Evolutionary conservation across 495 filamentous ascomycete genomes (phyloP).

Genomic region (Podospora comata): DNA sequence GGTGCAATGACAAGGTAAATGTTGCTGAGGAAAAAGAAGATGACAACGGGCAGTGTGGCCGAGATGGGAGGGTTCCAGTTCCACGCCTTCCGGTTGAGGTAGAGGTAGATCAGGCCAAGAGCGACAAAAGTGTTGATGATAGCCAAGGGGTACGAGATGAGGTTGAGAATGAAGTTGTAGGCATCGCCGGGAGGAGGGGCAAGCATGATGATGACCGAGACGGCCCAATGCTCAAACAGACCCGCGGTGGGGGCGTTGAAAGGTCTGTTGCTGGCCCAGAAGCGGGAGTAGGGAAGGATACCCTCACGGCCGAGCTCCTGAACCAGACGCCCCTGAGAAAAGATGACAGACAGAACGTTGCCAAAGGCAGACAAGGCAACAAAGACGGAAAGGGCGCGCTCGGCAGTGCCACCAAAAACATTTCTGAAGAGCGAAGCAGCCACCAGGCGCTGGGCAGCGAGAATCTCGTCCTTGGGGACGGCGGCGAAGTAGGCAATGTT

Average conservation of each 20-base stretch:
- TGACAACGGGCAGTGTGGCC: conserved; percentile 41
- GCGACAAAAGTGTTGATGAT: conserved; percentile 60
- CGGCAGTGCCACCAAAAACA: conserved; percentile 57
- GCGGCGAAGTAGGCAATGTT: conserved; percentile 74
- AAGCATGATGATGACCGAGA: conserved; percentile 59
- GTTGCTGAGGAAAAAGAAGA: conserved; percentile 50
- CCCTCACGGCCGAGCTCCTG: conserved; percentile 66
- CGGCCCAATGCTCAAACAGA: conserved; percentile 59
- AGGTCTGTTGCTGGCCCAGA: conserved; percentile 65
- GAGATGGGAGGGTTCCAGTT: conserved; percentile 45
- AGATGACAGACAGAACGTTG: conserved; percentile 67
- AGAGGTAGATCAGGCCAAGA: conserved; percentile 54
- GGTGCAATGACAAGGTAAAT: conserved; percentile 47
- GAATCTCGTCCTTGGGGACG: conserved; percentile 60
- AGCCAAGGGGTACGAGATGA: conserved; percentile 60
- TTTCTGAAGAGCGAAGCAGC: conserved; percentile 66
- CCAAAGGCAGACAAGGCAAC: conserved; percentile 70
- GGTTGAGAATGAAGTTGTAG: conserved; percentile 61
- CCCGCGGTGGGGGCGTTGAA: conserved; percentile 60
- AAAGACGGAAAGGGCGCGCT: conserved; percentile 63
- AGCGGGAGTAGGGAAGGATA: conserved; percentile 56
- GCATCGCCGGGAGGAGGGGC: conserved; percentile 62
- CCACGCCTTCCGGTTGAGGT: conserved; percentile 45
- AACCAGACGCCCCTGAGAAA: conserved; percentile 63
- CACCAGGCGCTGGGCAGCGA: conserved; percentile 56